Base-by-base conservation (phyloP, 2,329 filamentous ascomycete species). In the Claviceps capensis region DNA sequence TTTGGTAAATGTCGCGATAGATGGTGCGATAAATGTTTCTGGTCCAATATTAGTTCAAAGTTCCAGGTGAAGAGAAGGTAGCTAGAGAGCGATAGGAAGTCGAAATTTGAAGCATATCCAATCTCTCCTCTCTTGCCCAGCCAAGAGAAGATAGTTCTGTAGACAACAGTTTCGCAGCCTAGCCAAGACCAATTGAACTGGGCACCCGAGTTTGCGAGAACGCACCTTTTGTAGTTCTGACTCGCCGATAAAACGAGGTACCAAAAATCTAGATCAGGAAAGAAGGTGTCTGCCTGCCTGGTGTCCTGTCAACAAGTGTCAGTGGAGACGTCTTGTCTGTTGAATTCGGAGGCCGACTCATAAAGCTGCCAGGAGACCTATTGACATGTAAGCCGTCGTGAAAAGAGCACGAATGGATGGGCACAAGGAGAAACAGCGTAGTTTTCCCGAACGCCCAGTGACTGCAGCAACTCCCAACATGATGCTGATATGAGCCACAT, bases 271-370 rank as follows among this genome's bases (percentile, higher is more conserved):
- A 42, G 30, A 34, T 30, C 40, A 48, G 34, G 38, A 44, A 11
- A 19, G 19, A 22, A 19, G 19, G n/a, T 19, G 40, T 48, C 30
- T 41, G 44, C 43, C 44, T 50, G 48, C 23, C 50, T 37, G 38
- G 45, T 30, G 19, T 4, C 52, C 48, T n/a, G 16, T 42, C 37
- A 48, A 44, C 47, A 30, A 30, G 52, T 53, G 52, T 26, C 43
- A 23, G 42, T n/a, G n/a, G 19, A 14, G 5, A 16, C 8, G 6
- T 6, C 26, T 47, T 19, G 34, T 34, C 17, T 8, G 42, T n/a
- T 41, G 26, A 16, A 17, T 30, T 47, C 16, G 23, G 22, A 4
- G 17, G 30, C 17, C 14, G 36, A 14, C 43, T 41, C 19, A 26
- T 13, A 40, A 47, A 19, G 14, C 8, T 42, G 23, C 8, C 36